phyloP scores from a whole-genome alignment of 768 basidiomycete species.

The Xerocomus potaroensis region DNA sequence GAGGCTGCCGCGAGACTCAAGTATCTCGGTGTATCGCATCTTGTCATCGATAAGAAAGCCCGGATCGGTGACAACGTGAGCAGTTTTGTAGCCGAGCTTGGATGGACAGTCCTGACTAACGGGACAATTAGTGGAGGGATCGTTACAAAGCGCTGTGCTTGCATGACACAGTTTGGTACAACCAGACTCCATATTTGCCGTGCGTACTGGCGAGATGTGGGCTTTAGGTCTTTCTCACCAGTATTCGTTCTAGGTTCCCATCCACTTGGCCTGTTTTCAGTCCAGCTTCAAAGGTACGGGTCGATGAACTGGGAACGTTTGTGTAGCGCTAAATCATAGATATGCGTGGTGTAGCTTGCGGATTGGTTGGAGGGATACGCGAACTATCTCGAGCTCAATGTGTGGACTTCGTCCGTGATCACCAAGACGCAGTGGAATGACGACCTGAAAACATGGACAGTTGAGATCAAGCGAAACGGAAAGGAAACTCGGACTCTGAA shows the following conservation, averaged over 20 bases:
- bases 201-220: no score
- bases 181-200: conserved; percentile 55
- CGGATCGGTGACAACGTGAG: conserved; percentile 46
- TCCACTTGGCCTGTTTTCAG: conserved; percentile 49
- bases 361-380: conserved; percentile 66
- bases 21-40: conserved; percentile 46
- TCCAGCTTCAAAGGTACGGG: conserved; percentile 45
- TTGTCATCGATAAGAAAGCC: conserved; percentile 55
- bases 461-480: conserved; percentile 34
- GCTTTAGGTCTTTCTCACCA: background rate
- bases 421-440: conserved; percentile 36
- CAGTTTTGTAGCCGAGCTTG: background rate
- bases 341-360: conserved; percentile 44
- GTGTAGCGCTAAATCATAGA: background rate
- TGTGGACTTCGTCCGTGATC: conserved; percentile 54
- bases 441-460: conserved; percentile 40
- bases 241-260: conserved; percentile 42
- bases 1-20: conserved; percentile 64
- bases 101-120: background rate
- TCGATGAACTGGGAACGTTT: no score
- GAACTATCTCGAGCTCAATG: conserved; percentile 53
- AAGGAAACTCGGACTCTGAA: conserved; percentile 33
- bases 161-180: conserved; percentile 50
- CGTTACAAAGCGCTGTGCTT: conserved; percentile 54
- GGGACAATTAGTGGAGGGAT: conserved; percentile 42